phyloP scores from a whole-genome alignment of 768 basidiomycete genomes.

The Lactifluus volemus region DNA sequence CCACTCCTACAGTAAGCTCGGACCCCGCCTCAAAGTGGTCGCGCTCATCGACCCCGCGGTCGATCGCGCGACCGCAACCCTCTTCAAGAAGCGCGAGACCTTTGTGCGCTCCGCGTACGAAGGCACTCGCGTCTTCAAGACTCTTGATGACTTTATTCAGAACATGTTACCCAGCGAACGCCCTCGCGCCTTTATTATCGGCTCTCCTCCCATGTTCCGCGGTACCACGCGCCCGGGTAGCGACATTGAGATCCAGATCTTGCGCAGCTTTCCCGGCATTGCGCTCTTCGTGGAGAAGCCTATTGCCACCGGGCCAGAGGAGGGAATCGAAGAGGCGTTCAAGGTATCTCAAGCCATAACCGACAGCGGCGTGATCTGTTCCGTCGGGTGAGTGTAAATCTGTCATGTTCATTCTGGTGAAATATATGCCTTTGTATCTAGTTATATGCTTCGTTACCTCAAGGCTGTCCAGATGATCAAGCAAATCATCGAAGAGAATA shows the following conservation, averaged over 20 bases:
- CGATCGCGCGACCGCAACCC: constrained; percentile 69
- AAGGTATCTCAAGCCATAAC: constrained; percentile 63
- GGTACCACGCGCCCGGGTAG: constrained; percentile 66
- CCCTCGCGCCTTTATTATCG: constrained; percentile 80
- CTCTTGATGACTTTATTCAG: constrained; percentile 77
- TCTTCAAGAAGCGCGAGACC: constrained; percentile 85
- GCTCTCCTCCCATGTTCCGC: constrained; percentile 90
- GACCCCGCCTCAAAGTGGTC: constrained; percentile 90
- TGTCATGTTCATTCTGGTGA: neutral
- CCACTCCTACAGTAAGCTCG: constrained; percentile 63
- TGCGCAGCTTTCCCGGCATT: constrained; percentile 81
- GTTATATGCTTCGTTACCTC: constrained; percentile 91
- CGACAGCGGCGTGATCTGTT: constrained; percentile 68
- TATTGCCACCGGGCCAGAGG: constrained; percentile 67
- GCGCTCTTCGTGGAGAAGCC: constrained; percentile 93
- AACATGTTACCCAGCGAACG: constrained; percentile 53
- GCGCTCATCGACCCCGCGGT: constrained; percentile 88
- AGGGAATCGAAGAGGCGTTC: constrained; percentile 61
- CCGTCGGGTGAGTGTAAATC: constrained; percentile 59
- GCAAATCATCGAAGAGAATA: constrained; percentile 88
- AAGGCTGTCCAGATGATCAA: constrained; percentile 96
- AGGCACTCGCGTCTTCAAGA: constrained; percentile 76
- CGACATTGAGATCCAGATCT: constrained; percentile 81
- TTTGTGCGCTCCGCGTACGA: constrained; percentile 93
- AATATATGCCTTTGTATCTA: constrained; percentile 23